These are phyloP conservation scores for Ophiocordyceps australis DNA, from an alignment of 2,329 filamentous ascomycete genomes.

Conservation along the genomic window DNA sequence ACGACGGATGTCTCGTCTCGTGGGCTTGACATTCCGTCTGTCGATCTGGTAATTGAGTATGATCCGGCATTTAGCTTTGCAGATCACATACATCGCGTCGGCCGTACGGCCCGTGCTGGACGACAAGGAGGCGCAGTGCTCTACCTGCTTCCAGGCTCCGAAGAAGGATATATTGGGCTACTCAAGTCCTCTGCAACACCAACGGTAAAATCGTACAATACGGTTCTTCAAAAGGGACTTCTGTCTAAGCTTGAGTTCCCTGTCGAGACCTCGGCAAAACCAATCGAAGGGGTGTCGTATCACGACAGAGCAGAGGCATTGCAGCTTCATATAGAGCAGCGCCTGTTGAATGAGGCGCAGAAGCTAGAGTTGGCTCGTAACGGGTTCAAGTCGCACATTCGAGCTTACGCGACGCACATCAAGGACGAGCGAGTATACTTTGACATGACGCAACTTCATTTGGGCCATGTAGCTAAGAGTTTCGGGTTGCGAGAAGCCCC, in stretches of 20 bases:
- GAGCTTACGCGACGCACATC: conserved; percentile 88
- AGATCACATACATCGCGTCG: conserved; percentile 88
- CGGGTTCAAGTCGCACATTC: conserved; percentile 80
- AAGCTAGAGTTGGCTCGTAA: conserved; percentile 67
- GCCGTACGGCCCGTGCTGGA: conserved; percentile 84
- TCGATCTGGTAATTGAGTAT: conserved; percentile 90
- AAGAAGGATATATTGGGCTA: conserved; percentile 77
- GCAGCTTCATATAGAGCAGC: conserved; percentile 41
- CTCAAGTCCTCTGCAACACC: conserved; percentile 35
- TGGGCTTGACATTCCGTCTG: conserved; percentile 85
- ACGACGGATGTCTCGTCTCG: conserved; percentile 93
- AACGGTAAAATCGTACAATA: conserved; percentile 30
- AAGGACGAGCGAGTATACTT: conserved; percentile 73
- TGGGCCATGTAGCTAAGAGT: conserved; percentile 86
- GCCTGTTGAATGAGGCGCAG: conserved; percentile 39
- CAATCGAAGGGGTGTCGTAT: conserved; percentile 21
- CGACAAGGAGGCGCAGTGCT: conserved; percentile 72
- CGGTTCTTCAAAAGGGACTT: conserved; percentile 47
- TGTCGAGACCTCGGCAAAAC: conserved; percentile 44
- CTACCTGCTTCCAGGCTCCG: conserved; percentile 77
- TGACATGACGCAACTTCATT: conserved; percentile 76
- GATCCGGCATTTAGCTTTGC: conserved; percentile 87
- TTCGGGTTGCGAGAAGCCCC: conserved; percentile 83
- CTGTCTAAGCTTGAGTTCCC: conserved; percentile 42
- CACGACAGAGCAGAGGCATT: conserved; percentile 36